A percentile compares a stretch with the other conserved stretches of the same genome.
phyloP scores from a whole-genome alignment of 805 yeast genomes.

The Schizosaccharomyces osmophilus region DNA sequence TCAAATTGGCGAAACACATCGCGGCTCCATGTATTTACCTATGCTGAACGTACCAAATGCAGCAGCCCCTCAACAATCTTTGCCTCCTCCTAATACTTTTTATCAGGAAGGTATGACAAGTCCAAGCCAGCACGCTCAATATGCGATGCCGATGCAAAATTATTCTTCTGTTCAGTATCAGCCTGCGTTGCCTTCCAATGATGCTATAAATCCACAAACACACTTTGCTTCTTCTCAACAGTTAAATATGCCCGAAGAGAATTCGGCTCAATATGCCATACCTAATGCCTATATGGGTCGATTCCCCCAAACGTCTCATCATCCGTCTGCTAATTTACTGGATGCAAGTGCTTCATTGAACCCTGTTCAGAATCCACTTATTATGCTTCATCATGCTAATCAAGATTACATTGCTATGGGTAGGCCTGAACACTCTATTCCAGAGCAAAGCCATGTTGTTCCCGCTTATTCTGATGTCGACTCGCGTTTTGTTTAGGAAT shows the following conservation, averaged over 20 bases:
- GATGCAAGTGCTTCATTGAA: neutral
- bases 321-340: neutral
- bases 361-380: neutral
- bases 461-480: neutral
- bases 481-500: neutral
- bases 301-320: neutral
- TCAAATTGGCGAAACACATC: too few species aligned
- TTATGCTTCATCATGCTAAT: neutral
- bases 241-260: neutral
- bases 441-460: neutral
- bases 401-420: neutral
- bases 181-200: too few species aligned
- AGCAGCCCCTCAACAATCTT: too few species aligned
- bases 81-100: too few species aligned
- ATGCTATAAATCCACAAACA: too few species aligned
- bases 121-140: too few species aligned
- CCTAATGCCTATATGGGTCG: neutral
- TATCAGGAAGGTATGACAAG: too few species aligned
- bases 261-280: neutral
- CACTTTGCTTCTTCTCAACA: neutral
- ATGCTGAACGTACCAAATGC: too few species aligned
- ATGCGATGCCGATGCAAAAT: too few species aligned
- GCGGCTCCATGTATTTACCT: too few species aligned
- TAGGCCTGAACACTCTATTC: neutral
- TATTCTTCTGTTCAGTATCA: too few species aligned